Conservation (phyloP, 176 grass and related monocot species). For the Paspalum vaginatum region DNA sequence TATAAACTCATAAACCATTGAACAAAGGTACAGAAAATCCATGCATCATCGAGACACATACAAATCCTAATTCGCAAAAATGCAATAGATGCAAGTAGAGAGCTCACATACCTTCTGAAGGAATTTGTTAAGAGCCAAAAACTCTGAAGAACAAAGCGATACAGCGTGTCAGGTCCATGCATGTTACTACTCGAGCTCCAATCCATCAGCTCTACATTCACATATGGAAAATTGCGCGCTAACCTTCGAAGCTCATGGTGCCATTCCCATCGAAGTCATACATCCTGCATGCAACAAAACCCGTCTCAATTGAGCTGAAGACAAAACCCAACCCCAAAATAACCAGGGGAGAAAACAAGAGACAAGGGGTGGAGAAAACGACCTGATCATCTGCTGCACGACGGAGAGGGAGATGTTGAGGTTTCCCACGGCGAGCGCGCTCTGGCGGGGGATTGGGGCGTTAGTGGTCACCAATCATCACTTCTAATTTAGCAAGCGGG, state of each 20-base stretch:
- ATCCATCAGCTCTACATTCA: neutral
- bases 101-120: constrained; percentile 57
- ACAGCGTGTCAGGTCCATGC: neutral
- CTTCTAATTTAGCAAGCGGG: neutral
- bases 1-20: neutral
- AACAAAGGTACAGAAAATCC: neutral
- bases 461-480: neutral
- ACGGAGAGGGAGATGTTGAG: constrained; percentile 71
- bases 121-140: constrained; percentile 78
- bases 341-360: neutral
- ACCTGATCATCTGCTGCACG: constrained; percentile 91
- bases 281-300: constrained; percentile 55
- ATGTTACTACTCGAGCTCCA: neutral
- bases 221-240: neutral
- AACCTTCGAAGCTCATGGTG: constrained; percentile 87
- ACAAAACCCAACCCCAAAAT: constrained; percentile 5
- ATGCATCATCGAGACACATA: neutral
- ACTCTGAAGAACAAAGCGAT: constrained; percentile 48
- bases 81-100: neutral
- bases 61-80: neutral
- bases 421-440: constrained; percentile 72
- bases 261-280: constrained; percentile 86
- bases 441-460: constrained; percentile 44
- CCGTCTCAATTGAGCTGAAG: constrained; percentile 7
- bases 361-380: neutral